These are phyloP conservation scores for Symbiodinium pilosum DNA, from an alignment of 73 alveolate genomes.

Conservation along the genomic window DNA sequence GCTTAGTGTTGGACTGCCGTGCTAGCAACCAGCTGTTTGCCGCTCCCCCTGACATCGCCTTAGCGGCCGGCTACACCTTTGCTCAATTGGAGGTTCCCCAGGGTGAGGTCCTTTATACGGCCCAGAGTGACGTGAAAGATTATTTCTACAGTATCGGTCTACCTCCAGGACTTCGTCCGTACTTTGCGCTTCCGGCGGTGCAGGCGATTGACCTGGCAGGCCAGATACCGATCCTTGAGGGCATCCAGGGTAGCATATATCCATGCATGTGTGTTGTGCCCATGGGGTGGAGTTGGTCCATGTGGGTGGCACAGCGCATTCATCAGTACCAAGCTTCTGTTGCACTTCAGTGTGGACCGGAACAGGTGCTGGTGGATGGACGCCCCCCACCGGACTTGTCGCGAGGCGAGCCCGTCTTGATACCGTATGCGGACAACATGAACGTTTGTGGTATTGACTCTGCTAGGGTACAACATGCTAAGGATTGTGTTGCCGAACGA, in stretches of 20 bases:
- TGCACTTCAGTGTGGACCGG: neutral
- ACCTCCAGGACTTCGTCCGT: neutral
- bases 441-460: neutral
- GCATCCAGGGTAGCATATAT: neutral
- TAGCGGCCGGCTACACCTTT: conserved; percentile 30
- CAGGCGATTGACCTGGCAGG: neutral
- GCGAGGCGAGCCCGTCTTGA: neutral
- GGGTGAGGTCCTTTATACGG: neutral
- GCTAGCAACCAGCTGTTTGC: neutral
- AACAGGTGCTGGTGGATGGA: neutral
- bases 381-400: neutral
- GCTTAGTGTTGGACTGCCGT: conserved; percentile 24
- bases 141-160: conserved; percentile 37
- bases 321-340: conserved; percentile 40
- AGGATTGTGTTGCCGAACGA: neutral
- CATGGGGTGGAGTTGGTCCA: conserved; percentile 89
- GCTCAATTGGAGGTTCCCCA: neutral
- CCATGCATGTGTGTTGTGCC: conserved; percentile 29
- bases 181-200: conserved; percentile 15
- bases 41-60: neutral
- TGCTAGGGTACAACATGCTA: neutral
- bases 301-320: conserved; percentile 21
- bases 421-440: conserved; percentile 46
- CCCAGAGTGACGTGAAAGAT: conserved; percentile 22
- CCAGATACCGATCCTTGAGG: neutral